A percentile compares a stretch with the other conserved stretches of the same genome.
phyloP scores from a whole-genome alignment of 768 basidiomycete genomes.

The Xerocomus brunneocitrinus region DNA sequence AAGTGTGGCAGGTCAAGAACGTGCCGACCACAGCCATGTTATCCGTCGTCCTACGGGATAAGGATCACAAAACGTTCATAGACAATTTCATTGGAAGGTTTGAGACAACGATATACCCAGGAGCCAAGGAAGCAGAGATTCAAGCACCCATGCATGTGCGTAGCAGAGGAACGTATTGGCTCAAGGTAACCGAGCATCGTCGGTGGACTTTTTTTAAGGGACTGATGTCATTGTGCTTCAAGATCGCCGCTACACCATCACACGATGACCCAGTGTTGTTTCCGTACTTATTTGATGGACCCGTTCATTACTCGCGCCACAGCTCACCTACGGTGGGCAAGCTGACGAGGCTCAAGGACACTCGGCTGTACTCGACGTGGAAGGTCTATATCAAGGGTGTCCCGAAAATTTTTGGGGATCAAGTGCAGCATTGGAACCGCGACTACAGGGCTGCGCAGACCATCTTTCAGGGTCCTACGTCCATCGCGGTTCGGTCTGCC shows the following conservation, averaged over 20 bases:
- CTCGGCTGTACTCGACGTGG: conserved; percentile 74
- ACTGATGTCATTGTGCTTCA: conserved; percentile 3
- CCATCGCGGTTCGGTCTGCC: conserved; percentile 58
- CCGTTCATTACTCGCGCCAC: conserved; percentile 66
- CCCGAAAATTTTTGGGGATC: conserved; percentile 54
- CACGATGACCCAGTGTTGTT: conserved; percentile 35
- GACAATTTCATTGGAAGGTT: conserved; percentile 68
- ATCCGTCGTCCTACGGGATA: conserved; percentile 60
- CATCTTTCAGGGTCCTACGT: conserved; percentile 61
- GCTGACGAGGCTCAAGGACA: conserved; percentile 56
- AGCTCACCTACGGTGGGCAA: conserved; percentile 66
- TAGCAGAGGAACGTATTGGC: conserved; percentile 59
- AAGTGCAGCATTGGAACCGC: conserved; percentile 61
- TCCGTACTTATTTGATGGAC: conserved; percentile 70
- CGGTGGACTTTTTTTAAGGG: not conserved
- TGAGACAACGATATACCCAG: conserved; percentile 46
- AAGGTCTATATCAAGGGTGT: conserved; percentile 63
- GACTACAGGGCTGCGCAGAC: conserved; percentile 65
- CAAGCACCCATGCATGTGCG: conserved; percentile 47
- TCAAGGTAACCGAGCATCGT: conserved; percentile 43
- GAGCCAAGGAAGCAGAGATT: conserved; percentile 63
- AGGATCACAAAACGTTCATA: conserved; percentile 51
- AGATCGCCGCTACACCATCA: conserved; percentile 57
- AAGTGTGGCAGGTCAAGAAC: conserved; percentile 67
- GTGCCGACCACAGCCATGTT: conserved; percentile 62